Conservation (phyloP, 129 eudicot species). For the Chrysanthemum lavandulifolium region DNA sequence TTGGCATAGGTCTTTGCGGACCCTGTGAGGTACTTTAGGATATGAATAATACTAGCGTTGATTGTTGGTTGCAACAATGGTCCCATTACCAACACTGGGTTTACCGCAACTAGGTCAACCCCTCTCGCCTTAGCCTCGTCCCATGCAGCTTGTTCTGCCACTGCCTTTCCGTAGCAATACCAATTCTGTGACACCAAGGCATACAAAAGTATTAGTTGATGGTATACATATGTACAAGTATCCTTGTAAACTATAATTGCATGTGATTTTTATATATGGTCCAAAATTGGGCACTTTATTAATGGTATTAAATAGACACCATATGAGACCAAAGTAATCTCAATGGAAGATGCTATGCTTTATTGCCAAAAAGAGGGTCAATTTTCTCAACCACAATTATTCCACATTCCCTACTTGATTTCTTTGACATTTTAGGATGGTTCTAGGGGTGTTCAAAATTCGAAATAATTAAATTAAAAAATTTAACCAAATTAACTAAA, state of each 20-base stretch:
- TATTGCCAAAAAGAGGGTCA: background rate
- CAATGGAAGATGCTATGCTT: background rate
- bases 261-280: background rate
- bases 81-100: slow-evolving; percentile 87
- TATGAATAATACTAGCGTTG: slow-evolving; percentile 85
- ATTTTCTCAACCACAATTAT: background rate
- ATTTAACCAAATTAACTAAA: too few relatives aligned
- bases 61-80: slow-evolving; percentile 79
- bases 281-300: too few relatives aligned
- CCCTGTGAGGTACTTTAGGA: slow-evolving; percentile 83
- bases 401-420: too few relatives aligned
- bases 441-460: too few relatives aligned
- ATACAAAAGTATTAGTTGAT: background rate
- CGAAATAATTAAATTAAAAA: too few relatives aligned
- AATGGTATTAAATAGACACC: too few relatives aligned
- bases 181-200: slow-evolving; percentile 52
- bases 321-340: background rate
- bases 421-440: too few relatives aligned
- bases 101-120: slow-evolving; percentile 73
- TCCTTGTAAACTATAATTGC: too few relatives aligned
- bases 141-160: slow-evolving; percentile 93
- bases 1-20: slow-evolving; percentile 85
- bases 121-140: slow-evolving; percentile 82
- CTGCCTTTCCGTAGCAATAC: slow-evolving; percentile 99
- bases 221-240: background rate